phyloP scores from a whole-genome alignment of 176 grass and related monocot genomes.

The Elymus sibiricus region DNA sequence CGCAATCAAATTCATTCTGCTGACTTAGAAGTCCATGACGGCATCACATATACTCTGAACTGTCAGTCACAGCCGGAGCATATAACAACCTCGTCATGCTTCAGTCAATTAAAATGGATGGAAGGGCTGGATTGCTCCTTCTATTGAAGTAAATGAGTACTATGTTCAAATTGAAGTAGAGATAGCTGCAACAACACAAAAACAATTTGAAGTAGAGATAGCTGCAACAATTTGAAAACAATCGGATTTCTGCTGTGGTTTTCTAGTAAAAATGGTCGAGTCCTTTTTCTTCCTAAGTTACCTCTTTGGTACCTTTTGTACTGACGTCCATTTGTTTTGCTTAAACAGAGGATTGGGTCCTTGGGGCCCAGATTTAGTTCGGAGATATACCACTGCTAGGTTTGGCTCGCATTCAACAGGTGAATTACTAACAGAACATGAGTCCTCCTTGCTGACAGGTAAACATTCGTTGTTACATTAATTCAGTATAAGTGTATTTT shows the following conservation, averaged over 20 bases:
- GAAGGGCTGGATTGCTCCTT: background rate
- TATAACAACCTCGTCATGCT: background rate
- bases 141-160: background rate
- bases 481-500: background rate
- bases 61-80: background rate
- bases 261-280: background rate
- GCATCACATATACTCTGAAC: background rate
- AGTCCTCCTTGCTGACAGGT: slow-evolving; percentile 82
- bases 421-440: slow-evolving; percentile 62
- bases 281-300: background rate
- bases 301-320: background rate
- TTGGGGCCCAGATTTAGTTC: slow-evolving; percentile 88
- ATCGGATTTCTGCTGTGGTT: background rate
- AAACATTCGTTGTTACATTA: slow-evolving; percentile 1
- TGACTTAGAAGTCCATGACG: background rate
- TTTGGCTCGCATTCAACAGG: slow-evolving; percentile 76
- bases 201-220: background rate
- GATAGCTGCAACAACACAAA: background rate
- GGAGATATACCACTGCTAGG: slow-evolving; percentile 76
- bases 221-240: background rate
- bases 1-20: background rate
- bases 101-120: background rate
- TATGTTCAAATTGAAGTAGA: background rate
- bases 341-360: slow-evolving; percentile 89
- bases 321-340: slow-evolving; percentile 15